A percentile compares a stretch with the other conserved stretches of the same genome.
Evolutionary conservation across 2,329 filamentous ascomycete genomes (phyloP).

Genomic region (Colletotrichum spaethianum): DNA sequence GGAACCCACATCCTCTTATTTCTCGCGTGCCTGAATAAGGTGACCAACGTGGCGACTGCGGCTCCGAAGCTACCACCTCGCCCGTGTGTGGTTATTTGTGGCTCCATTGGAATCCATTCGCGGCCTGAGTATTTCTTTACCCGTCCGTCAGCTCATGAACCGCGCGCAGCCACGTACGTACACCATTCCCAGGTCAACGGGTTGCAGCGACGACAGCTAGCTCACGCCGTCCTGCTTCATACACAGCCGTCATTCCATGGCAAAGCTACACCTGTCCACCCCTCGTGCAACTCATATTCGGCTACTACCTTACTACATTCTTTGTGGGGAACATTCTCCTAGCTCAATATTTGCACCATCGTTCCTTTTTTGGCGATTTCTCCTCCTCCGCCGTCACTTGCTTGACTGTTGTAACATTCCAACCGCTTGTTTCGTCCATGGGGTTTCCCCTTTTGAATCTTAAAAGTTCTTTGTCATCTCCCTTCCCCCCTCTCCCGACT

Average conservation of each 20-base stretch:
- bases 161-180: not conserved
- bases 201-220: not conserved
- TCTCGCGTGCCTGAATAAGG: not conserved
- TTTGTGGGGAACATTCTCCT: not conserved
- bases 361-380: not conserved
- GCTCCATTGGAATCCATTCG: not conserved
- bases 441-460: not conserved
- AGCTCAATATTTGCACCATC: not conserved
- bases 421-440: not conserved
- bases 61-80: not conserved
- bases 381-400: not conserved
- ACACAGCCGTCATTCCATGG: not conserved
- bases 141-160: not conserved
- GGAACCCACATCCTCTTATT: not conserved
- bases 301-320: not conserved
- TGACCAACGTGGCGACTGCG: not conserved
- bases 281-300: not conserved
- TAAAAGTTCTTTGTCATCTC: no score
- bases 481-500: not conserved
- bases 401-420: no score
- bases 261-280: not conserved
- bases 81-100: not conserved
- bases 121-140: not conserved
- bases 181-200: not conserved
- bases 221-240: not conserved